Conservation (phyloP, 257 asterid genomes). For the Penstemon barbatus region DNA sequence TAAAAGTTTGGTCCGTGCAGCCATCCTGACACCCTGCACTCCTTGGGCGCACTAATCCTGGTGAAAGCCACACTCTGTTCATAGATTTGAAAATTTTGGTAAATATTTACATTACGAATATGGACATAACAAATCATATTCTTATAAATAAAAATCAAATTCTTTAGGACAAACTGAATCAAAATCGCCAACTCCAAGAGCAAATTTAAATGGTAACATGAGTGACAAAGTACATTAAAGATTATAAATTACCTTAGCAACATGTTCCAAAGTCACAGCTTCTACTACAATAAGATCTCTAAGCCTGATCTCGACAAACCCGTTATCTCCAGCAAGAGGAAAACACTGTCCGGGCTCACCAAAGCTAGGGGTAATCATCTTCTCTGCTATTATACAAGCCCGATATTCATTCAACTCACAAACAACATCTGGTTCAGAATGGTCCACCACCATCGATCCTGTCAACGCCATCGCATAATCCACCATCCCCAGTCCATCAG, state of each 20-base stretch:
- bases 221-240: too few species aligned
- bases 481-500: constrained; percentile 85
- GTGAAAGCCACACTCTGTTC: constrained; percentile 39
- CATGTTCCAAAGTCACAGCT: too few species aligned
- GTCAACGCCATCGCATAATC: constrained; percentile 77
- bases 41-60: constrained; percentile 91
- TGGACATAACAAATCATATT: too few species aligned
- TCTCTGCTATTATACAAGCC: constrained; percentile 47
- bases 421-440: constrained; percentile 52
- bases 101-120: too few species aligned
- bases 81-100: too few species aligned
- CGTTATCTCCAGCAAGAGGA: constrained; percentile 64
- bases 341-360: constrained; percentile 99
- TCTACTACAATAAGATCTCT: constrained; percentile 17
- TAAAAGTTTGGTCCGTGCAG: constrained; percentile 43
- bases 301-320: constrained; percentile 72
- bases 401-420: constrained; percentile 28
- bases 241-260: too few species aligned
- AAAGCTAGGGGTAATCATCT: constrained; percentile 85
- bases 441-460: constrained; percentile 72
- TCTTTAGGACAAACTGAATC: too few species aligned
- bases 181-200: too few species aligned
- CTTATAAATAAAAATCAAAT: too few species aligned
- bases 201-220: too few species aligned
- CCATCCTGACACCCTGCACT: constrained; percentile 89